These are phyloP conservation scores for Martensiomyces pterosporus DNA, from an alignment of 192 early-diverging fungal genomes.

Conservation along the genomic window DNA sequence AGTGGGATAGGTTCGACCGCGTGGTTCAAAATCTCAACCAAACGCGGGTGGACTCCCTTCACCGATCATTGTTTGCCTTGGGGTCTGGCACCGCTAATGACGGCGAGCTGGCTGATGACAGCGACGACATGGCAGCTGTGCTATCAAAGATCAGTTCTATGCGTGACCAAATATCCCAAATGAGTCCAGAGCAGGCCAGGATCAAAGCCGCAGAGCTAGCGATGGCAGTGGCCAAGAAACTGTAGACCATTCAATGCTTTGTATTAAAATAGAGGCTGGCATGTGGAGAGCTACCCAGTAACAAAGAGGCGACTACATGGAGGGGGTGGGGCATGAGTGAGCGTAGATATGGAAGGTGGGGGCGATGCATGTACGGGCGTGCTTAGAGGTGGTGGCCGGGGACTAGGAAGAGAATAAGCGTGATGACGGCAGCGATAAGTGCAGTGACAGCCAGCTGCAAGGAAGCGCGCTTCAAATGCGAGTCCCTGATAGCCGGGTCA, in stretches of 20 bases:
- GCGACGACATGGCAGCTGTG: conserved; percentile 23
- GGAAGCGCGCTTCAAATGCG: conserved; percentile 34
- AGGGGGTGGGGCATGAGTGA: too few species aligned
- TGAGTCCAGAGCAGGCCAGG: conserved; percentile 20
- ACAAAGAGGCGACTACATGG: not conserved
- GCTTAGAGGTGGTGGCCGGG: conserved; percentile 42
- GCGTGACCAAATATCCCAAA: conserved; percentile 30
- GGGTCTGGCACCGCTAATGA: not conserved
- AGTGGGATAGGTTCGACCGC: conserved; percentile 39
- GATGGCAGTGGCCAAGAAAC: conserved; percentile 22
- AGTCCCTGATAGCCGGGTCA: conserved; percentile 24
- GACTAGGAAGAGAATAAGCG: conserved; percentile 40
- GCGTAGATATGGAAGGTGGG: not conserved
- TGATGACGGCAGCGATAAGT: conserved; percentile 21
- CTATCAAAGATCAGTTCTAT: conserved; percentile 8
- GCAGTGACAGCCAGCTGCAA: conserved; percentile 28
- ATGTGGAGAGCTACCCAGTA: not conserved
- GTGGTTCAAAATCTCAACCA: conserved; percentile 9
- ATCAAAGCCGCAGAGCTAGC: conserved; percentile 40
- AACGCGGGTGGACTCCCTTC: conserved; percentile 17
- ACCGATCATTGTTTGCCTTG: conserved; percentile 9
- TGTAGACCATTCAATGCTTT: not conserved
- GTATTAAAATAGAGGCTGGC: not conserved
- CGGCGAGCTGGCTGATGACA: not conserved
- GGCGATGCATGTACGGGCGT: not conserved